Base-by-base conservation (phyloP, 108 stramenopile genomes). In the Cyclotella sp. region DNA sequence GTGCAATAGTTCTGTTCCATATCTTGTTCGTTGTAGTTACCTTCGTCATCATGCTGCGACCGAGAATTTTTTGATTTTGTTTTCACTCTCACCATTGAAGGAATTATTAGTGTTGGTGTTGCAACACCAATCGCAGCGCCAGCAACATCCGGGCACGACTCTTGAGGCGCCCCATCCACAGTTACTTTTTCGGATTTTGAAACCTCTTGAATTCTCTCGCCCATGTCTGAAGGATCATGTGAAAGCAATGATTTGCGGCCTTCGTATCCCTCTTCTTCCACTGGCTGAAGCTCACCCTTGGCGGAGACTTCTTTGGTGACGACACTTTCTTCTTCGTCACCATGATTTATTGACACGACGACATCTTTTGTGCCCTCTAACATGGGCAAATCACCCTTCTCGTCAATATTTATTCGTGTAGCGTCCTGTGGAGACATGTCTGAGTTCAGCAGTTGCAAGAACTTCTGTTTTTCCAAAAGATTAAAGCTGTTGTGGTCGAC, bases 391-490 rank as follows among this genome's bases (percentile, higher is more conserved):
- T 44, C 51, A 18, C 63, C 70, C 16, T 64, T 55, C 63, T 66
- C 77, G 9, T 71, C 52, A 49, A 62, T 42, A 64, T 71, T 71
- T 46, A 53, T 53, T 29, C 61, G 53, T 40, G 73, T 70, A 3
- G 80, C 80, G 3, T 75, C 73, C 46, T 71, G 67, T 18, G 91
- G 90, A 26, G 88, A 59, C 68, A 88, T 73, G 18, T 90, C 91
- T 7, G 63, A 72, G 70, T 90, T 92, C 57, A 94, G 80, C 28
- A 92, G 77, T 27, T 83, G 84, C 64, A 94, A 72, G 57, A 94
- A 94, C 63, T 88, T 86, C 7, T 90, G 81, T 67, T 94, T 94
- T 61, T 94, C 91, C 28, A 81, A 40, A 8, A 83, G 77, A 66
- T 49, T 86, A 66, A 92, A 90, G 51, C 61, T 85, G 53, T 73